These are phyloP conservation scores for Elaeagnus macrophylla DNA, from an alignment of 306 rosid species.

Conservation along the genomic window DNA sequence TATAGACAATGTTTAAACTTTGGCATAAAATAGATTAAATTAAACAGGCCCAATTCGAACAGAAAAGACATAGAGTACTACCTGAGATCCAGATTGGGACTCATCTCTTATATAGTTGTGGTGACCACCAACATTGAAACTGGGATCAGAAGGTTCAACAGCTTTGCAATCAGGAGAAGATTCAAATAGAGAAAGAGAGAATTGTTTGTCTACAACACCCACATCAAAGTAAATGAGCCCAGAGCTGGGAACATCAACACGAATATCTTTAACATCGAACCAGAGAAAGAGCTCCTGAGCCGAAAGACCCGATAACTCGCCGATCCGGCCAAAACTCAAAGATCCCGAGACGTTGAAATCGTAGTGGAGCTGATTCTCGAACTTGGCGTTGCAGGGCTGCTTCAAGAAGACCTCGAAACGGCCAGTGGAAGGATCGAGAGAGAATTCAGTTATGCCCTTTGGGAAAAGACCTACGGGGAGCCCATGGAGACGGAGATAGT, in stretches of 20 bases:
- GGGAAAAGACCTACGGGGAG: slow-evolving; percentile 80
- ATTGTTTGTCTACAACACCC: slow-evolving; percentile 86
- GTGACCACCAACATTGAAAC: no score
- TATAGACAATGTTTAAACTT: no score
- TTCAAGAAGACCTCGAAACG: slow-evolving; percentile 46
- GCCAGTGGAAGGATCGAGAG: slow-evolving; percentile 31
- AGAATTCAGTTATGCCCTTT: slow-evolving; percentile 45
- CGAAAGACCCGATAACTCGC: slow-evolving; percentile 52
- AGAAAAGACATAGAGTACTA: not conserved
- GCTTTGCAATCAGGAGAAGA: slow-evolving; percentile 61
- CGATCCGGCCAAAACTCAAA: slow-evolving; percentile 51
- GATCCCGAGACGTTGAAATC: slow-evolving; percentile 59
- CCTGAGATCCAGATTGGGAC: slow-evolving; percentile 9
- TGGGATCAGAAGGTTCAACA: slow-evolving; percentile 27
- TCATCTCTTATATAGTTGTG: not conserved
- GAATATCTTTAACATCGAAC: slow-evolving; percentile 78
- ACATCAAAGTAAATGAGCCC: slow-evolving; percentile 80
- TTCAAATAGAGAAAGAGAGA: slow-evolving; percentile 67
- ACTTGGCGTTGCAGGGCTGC: slow-evolving; percentile 72
- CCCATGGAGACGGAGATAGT: slow-evolving; percentile 47
- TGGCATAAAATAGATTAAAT: no score
- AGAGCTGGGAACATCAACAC: slow-evolving; percentile 61
- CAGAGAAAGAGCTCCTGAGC: slow-evolving; percentile 86
- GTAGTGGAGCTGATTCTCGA: slow-evolving; percentile 79
- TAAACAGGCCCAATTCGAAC: no score